Percentiles rank a stretch among this genome's conserved stretches.
Evolutionary conservation across 2,329 filamentous ascomycete species (phyloP).

Genomic region (Acephala macrosclerotiorum): DNA sequence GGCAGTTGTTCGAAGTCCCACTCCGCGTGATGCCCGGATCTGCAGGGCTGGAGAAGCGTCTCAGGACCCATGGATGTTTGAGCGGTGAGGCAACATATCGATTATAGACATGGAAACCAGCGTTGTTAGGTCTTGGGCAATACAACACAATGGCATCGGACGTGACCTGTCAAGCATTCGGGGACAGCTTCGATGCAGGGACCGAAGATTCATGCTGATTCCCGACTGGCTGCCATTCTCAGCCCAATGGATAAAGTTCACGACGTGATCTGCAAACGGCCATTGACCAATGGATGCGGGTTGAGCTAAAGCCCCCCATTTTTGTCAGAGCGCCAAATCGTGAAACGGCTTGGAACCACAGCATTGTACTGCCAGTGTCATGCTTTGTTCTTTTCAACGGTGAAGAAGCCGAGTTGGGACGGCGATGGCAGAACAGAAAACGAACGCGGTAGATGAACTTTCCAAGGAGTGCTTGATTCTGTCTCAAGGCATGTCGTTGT

Average conservation of each 20-base stretch:
- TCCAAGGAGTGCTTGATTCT: slow-evolving; percentile 1
- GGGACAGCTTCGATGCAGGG: slow-evolving; percentile 32
- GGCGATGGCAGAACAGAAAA: slow-evolving; percentile 10
- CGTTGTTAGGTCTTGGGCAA: slow-evolving; percentile 17
- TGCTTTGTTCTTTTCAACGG: slow-evolving; percentile 23
- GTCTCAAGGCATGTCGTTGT: slow-evolving; percentile 11
- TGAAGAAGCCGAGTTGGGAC: slow-evolving; percentile 8
- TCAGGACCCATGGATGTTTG: slow-evolving; percentile 41
- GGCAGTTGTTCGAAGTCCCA: slow-evolving; percentile 23
- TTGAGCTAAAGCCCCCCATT: slow-evolving; percentile 10
- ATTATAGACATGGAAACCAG: slow-evolving; percentile 34
- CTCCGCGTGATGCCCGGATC: slow-evolving; percentile 32
- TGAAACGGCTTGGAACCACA: slow-evolving; percentile 23
- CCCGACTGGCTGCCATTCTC: slow-evolving; percentile 18
- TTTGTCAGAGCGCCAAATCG: slow-evolving; percentile 26
- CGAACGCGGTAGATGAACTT: slow-evolving; percentile 7
- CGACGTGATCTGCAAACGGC: slow-evolving; percentile 39
- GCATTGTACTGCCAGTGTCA: slow-evolving; percentile 17
- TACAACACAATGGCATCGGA: slow-evolving; percentile 5
- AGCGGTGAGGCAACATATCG: slow-evolving; percentile 39
- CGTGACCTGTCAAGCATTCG: slow-evolving; percentile 33
- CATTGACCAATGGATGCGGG: slow-evolving; percentile 37
- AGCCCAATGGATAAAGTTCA: slow-evolving; percentile 28
- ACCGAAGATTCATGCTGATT: slow-evolving; percentile 34
- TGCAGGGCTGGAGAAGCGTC: slow-evolving; percentile 33